Percentiles rank a stretch among this genome's conserved stretches.
Evolutionary conservation across 257 asterid genomes (phyloP).

Genomic region (Solanum appendiculatum): DNA sequence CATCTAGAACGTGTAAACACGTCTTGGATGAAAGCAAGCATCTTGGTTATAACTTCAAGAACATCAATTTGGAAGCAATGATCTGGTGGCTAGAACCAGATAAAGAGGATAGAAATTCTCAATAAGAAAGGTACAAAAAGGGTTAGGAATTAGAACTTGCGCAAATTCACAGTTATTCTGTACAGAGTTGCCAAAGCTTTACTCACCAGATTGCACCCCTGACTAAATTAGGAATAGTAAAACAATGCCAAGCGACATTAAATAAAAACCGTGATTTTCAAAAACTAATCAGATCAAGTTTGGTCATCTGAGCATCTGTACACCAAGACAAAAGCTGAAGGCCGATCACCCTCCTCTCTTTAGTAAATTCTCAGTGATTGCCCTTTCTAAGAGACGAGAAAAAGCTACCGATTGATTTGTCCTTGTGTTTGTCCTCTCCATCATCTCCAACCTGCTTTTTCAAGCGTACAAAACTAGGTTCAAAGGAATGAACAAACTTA

Average conservation of each 20-base stretch:
- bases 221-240: not conserved
- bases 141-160: not conserved
- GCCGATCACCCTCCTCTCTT: not conserved
- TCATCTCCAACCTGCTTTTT: conserved; percentile 25
- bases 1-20: not conserved
- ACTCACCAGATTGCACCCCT: not conserved
- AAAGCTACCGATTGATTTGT: conserved; percentile 22
- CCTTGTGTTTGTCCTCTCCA: conserved; percentile 29
- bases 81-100: not conserved
- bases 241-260: not conserved
- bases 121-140: not conserved
- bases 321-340: not conserved
- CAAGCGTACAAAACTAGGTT: not conserved
- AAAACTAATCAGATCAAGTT: not conserved
- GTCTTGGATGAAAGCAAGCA: not conserved
- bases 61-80: not conserved
- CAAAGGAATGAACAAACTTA: not conserved
- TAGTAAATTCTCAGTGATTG: conserved; percentile 18
- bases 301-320: not conserved
- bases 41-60: not conserved
- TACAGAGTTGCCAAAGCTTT: not conserved
- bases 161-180: not conserved
- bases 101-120: not conserved
- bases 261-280: not conserved
- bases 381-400: conserved; percentile 27